These are phyloP conservation scores for Candida parachauliodes DNA, from an alignment of 805 yeast species.

Conservation along the genomic window DNA sequence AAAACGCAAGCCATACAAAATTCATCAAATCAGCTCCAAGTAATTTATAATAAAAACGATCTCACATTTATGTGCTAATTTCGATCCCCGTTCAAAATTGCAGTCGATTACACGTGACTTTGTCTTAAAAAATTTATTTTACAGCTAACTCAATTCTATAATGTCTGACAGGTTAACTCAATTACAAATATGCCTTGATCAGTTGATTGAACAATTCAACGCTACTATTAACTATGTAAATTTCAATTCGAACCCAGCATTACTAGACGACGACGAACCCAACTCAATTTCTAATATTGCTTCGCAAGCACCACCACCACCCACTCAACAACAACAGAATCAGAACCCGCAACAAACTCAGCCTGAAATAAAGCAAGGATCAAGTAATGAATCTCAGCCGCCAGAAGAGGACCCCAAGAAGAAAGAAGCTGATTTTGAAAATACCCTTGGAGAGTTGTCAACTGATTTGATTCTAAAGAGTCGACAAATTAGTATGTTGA, in stretches of 20 bases:
- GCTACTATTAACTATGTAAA: slow-evolving; percentile 72
- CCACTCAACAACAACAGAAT: slow-evolving; percentile 34
- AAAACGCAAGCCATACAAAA: no score
- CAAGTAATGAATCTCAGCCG: slow-evolving; percentile 41
- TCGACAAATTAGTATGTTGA: slow-evolving; percentile 79
- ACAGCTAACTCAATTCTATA: no score
- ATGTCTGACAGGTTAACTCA: slow-evolving; percentile 91
- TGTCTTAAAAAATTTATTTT: no score
- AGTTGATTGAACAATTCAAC: slow-evolving; percentile 72
- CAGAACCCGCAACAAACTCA: slow-evolving; percentile 25
- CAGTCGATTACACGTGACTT: no score
- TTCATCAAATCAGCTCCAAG: no score
- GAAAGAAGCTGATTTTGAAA: slow-evolving; percentile 23
- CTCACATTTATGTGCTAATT: no score
- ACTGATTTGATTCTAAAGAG: slow-evolving; percentile 82
- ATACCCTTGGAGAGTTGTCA: slow-evolving; percentile 70
- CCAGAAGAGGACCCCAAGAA: slow-evolving; percentile 12
- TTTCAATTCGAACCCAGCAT: slow-evolving; percentile 33
- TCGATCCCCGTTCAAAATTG: no score
- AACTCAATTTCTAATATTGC: slow-evolving; percentile 63
- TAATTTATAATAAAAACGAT: no score
- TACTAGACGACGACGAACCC: slow-evolving; percentile 59
- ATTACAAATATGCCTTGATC: slow-evolving; percentile 83
- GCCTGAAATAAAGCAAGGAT: no score
- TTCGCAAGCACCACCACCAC: slow-evolving; percentile 51